phyloP scores from a whole-genome alignment of 2,329 filamentous ascomycete genomes.

The Scolecobasidium constrictum region DNA sequence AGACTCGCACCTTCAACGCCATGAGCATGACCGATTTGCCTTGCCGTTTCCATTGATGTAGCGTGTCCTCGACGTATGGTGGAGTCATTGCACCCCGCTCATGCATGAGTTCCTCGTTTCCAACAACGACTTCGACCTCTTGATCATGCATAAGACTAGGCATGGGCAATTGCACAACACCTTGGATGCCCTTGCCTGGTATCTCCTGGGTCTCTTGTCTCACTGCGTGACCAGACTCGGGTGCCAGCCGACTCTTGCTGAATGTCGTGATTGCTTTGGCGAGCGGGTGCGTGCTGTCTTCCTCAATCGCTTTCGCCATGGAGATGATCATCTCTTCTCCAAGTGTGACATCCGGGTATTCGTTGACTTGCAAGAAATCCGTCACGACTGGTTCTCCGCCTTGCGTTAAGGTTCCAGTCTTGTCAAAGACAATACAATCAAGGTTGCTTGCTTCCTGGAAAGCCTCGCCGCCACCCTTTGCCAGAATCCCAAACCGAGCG shows the following conservation, averaged over 20 bases:
- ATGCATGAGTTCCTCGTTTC: slow-evolving; percentile 45
- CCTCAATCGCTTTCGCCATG: slow-evolving; percentile 51
- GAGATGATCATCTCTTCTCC: slow-evolving; percentile 33
- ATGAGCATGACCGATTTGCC: slow-evolving; percentile 31
- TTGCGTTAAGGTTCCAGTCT: slow-evolving; percentile 73
- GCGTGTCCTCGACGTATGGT: slow-evolving; percentile 14
- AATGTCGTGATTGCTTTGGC: slow-evolving; percentile 58
- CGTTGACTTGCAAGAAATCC: slow-evolving; percentile 32
- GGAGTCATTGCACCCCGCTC: background rate
- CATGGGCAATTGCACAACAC: slow-evolving; percentile 32
- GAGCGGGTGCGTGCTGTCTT: slow-evolving; percentile 63
- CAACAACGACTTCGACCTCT: slow-evolving; percentile 47
- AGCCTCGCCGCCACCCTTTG: slow-evolving; percentile 74
- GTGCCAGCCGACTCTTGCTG: slow-evolving; percentile 33
- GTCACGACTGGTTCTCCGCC: slow-evolving; percentile 61
- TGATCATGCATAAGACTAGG: slow-evolving; percentile 12
- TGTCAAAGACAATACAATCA: slow-evolving; percentile 76
- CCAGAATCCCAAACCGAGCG: slow-evolving; percentile 68
- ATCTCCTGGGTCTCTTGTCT: slow-evolving; percentile 42
- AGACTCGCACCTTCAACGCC: slow-evolving; percentile 39
- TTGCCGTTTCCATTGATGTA: slow-evolving; percentile 25
- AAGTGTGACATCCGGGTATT: slow-evolving; percentile 14
- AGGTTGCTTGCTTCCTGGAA: slow-evolving; percentile 74
- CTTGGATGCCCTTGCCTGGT: slow-evolving; percentile 60
- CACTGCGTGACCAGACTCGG: slow-evolving; percentile 11